These are phyloP conservation scores for Tuctoria greenei DNA, from an alignment of 176 grass and related monocot species.

Conservation along the genomic window DNA sequence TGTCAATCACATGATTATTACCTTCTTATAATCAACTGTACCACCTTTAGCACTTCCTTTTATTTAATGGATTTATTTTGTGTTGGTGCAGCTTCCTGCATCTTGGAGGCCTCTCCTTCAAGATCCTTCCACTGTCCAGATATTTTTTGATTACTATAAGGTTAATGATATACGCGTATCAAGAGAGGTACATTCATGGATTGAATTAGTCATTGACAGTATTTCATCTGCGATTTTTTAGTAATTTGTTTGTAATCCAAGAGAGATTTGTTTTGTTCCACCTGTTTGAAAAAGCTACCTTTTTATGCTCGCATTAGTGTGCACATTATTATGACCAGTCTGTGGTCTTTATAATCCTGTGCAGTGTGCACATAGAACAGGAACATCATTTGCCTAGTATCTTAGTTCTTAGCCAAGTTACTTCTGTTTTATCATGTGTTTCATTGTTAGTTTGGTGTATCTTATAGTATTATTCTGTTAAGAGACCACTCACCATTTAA, in stretches of 20 bases:
- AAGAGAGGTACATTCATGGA: constrained; percentile 73
- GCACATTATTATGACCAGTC: neutral
- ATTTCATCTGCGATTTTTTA: neutral
- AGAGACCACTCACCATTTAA: neutral
- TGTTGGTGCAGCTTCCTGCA: constrained; percentile 82
- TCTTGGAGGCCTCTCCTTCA: constrained; percentile 89
- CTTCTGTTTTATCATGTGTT: neutral
- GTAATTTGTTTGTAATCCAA: constrained; percentile 6
- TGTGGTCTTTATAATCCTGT: neutral
- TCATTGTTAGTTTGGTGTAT: neutral
- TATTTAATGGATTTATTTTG: constrained; percentile 26
- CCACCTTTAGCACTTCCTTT: constrained; percentile 11
- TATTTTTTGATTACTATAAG: constrained; percentile 96
- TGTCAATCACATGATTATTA: constrained; percentile 33
- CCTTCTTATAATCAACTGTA: constrained; percentile 10
- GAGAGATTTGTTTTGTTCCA: constrained; percentile 1
- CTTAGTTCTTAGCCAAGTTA: constrained; percentile 1
- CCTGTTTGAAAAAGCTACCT: constrained; percentile 17
- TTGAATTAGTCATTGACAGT: constrained; percentile 17
- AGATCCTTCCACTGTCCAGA: constrained; percentile 92
- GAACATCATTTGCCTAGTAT: neutral
- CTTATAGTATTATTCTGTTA: neutral
- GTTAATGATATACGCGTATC: constrained; percentile 75
- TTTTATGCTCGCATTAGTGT: neutral
- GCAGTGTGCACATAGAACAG: neutral